These are phyloP conservation scores for Avena eriantha DNA, from an alignment of 176 grass and related monocot species.

Conservation along the genomic window DNA sequence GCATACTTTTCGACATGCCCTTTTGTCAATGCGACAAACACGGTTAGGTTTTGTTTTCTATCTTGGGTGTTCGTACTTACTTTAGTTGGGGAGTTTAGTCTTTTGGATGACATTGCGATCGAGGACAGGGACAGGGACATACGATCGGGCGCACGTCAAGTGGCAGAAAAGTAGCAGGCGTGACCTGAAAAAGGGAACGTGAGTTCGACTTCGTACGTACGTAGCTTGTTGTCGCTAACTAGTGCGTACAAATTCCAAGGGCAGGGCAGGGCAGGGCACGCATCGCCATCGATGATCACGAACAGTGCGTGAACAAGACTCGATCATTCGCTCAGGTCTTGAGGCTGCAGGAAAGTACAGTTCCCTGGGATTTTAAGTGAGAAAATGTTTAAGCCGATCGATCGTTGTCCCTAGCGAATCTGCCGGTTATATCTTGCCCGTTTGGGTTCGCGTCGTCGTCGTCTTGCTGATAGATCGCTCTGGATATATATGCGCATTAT, in stretches of 20 bases:
- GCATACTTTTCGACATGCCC: neutral
- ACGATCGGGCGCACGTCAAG: neutral
- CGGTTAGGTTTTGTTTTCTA: neutral
- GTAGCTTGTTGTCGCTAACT: too few relatives aligned
- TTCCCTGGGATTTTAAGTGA: neutral
- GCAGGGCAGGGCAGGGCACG: too few relatives aligned
- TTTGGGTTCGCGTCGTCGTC: slow-evolving; percentile 7
- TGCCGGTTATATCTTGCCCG: neutral
- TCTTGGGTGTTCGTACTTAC: neutral
- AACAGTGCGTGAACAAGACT: too few relatives aligned
- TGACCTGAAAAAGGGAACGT: neutral
- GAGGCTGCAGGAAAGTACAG: neutral
- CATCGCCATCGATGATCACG: too few relatives aligned
- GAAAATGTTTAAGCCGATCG: neutral
- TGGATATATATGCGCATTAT: neutral
- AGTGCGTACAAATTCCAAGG: too few relatives aligned
- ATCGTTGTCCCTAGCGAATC: neutral
- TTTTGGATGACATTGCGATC: slow-evolving; percentile 31
- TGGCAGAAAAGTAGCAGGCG: neutral
- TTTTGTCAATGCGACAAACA: slow-evolving; percentile 18
- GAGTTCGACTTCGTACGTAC: neutral
- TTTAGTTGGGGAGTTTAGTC: too few relatives aligned
- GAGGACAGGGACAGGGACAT: neutral
- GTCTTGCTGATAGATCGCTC: neutral
- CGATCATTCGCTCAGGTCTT: too few relatives aligned